Evolutionary conservation across 768 basidiomycete genomes (phyloP), one percentile per base, ranked within the genome.

Genomic region (Phanerochaete sordida): DNA sequence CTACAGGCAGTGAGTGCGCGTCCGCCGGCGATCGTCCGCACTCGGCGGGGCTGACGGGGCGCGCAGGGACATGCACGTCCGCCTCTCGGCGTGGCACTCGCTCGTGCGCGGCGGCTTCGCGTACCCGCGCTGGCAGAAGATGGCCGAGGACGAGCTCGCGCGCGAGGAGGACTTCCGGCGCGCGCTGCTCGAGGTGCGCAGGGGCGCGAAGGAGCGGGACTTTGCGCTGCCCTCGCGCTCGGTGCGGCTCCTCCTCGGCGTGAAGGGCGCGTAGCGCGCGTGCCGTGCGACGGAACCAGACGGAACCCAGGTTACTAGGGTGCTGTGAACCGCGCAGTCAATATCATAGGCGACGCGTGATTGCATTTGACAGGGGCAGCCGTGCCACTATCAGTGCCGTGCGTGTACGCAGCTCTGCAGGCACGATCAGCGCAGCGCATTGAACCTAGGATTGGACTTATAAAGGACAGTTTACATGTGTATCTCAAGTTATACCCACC

Each of bases 81-180:
- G 63, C 7, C 49, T 64, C 1, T 57, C 63, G 24, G 35, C 58
- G 24, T 64, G 63, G 63, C 52, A 62, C 33, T 58, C 63, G n/a
- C 45, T 61, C 35, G 44, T 56, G n/a, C 58, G 59, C 33, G 28
- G 28, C 33, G 63, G 63, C 8, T 64, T 61, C 57, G n/a, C 23
- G 30, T 56, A 58, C 27, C 63, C 63, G 3, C 43, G 37, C 4
- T 45, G 51, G 19, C 51, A 24, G 16, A 57, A 58, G 19, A 46
- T 62, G 23, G 37, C 57, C 4, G 16, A 35, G n/a, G 23, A 23
- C 12, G 61, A 64, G 45, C n/a, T 54, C 5, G 33, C 24, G 5
- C 57, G 53, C 35, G 63, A 64, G 35, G 63, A 64, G 19, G 49
- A 56, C 19, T 48, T 64, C 2, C 48, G 63, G 16, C 51, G 56